Percentiles rank a stretch among this genome's conserved stretches.
phyloP scores from a whole-genome alignment of 2,329 filamentous ascomycete species.

The Botryotinia calthae region DNA sequence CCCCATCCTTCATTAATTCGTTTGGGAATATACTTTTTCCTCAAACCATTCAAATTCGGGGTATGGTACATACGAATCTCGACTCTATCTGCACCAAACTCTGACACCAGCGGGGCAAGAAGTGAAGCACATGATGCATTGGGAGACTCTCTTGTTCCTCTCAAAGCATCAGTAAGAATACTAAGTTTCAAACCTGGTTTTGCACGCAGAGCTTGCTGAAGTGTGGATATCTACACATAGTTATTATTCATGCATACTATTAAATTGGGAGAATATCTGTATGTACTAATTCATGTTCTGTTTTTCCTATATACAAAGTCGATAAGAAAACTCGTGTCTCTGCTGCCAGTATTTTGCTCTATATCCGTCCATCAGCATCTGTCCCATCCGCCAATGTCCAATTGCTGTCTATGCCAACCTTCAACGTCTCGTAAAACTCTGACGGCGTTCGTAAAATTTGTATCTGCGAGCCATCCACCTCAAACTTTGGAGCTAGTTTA shows the following conservation, averaged over 20 bases:
- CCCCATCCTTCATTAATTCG: conserved; percentile 98
- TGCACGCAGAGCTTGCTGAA: conserved; percentile 69
- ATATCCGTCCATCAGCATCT: conserved; percentile 35
- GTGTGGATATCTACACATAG: conserved; percentile 61
- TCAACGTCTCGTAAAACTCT: conserved; percentile 90
- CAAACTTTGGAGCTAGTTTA: conserved; percentile 84
- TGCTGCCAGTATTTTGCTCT: conserved; percentile 80
- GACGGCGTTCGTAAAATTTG: conserved; percentile 73
- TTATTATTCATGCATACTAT: conserved; percentile 8
- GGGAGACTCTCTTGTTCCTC: conserved; percentile 88
- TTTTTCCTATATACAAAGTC: conserved; percentile 95
- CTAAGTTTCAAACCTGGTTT: conserved; percentile 80
- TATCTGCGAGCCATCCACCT: conserved; percentile 77
- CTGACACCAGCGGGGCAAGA: conserved; percentile 74
- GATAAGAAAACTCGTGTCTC: conserved; percentile 82
- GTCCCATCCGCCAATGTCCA: conserved; percentile 5
- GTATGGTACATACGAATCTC: conserved; percentile 98
- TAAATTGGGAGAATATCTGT: conserved; percentile 3
- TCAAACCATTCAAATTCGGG: conserved; percentile 83
- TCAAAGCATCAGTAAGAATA: conserved; percentile 85
- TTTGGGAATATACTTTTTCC: conserved; percentile 79
- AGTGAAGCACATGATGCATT: conserved; percentile 84
- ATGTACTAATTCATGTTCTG: conserved; percentile 71
- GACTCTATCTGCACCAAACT: conserved; percentile 81
- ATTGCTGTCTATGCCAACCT: conserved; percentile 54